Conservation (phyloP, 805 yeast species). For the Suhomyces xylopsoci region DNA sequence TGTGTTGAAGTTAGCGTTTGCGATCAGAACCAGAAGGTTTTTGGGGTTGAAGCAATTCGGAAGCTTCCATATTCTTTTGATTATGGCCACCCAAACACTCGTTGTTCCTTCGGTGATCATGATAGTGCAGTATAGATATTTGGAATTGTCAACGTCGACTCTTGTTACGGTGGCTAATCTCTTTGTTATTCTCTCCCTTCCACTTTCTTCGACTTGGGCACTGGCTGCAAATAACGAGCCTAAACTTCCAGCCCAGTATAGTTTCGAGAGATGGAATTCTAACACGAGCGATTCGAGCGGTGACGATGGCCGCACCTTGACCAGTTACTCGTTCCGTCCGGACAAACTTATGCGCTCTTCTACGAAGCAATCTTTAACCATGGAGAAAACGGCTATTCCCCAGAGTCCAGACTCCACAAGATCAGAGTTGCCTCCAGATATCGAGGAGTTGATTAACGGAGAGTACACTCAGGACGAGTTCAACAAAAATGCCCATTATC, state of each 20-base stretch:
- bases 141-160: constrained; percentile 18
- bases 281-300: not conserved
- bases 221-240: constrained; percentile 53
- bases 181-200: constrained; percentile 68
- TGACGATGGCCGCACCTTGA: not conserved
- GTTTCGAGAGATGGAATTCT: not conserved
- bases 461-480: not conserved
- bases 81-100: constrained; percentile 81
- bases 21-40: constrained; percentile 67
- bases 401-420: not conserved
- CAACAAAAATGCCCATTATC: not conserved
- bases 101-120: constrained; percentile 71
- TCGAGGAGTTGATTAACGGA: not conserved
- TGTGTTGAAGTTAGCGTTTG: constrained; percentile 60
- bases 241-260: not conserved
- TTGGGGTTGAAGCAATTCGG: constrained; percentile 83
- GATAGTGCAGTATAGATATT: constrained; percentile 47
- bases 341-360: not conserved
- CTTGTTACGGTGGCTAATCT: constrained; percentile 54
- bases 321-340: not conserved
- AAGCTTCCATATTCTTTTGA: constrained; percentile 72
- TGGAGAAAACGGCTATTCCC: not conserved
- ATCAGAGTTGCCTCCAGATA: not conserved
- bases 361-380: not conserved
- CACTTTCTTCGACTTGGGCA: constrained; percentile 89